Conservation (phyloP, 306 rosid genomes). For the Albizia julibrissin region DNA sequence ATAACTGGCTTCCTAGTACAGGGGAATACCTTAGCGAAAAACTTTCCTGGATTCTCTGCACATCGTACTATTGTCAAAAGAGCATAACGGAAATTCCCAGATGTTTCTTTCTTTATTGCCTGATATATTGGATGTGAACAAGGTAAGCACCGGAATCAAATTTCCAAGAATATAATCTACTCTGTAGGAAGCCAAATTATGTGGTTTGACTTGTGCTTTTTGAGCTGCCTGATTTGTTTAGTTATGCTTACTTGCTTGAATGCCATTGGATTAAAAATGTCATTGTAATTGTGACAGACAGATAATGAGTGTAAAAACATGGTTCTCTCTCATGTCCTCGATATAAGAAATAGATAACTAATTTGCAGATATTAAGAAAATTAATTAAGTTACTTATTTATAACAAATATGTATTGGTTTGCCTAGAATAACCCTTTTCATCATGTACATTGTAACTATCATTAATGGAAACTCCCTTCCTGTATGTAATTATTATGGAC, state of each 20-base stretch:
- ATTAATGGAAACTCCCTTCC: too few species aligned
- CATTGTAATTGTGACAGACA: not conserved
- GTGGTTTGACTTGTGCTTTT: not conserved
- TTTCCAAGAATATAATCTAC: not conserved
- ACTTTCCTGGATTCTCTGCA: slow-evolving; percentile 64
- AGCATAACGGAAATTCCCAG: slow-evolving; percentile 59
- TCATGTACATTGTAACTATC: too few species aligned
- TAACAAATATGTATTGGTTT: too few species aligned
- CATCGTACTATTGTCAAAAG: slow-evolving; percentile 66
- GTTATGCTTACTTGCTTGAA: not conserved
- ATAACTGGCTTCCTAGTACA: slow-evolving; percentile 2
- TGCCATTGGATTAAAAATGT: not conserved
- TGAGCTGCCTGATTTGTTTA: not conserved
- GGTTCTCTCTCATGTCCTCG: too few species aligned
- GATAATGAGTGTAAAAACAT: not conserved
- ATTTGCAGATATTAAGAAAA: too few species aligned
- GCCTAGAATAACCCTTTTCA: too few species aligned
- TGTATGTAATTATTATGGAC: too few species aligned
- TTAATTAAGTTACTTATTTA: too few species aligned
- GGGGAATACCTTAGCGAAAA: slow-evolving; percentile 69
- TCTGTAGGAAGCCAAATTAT: not conserved
- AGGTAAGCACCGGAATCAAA: slow-evolving; percentile 27
- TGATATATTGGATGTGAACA: slow-evolving; percentile 32
- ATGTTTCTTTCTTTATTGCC: slow-evolving; percentile 73
- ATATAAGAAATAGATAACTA: too few species aligned